Evolutionary conservation across 768 basidiomycete species (phyloP).

Genomic region (Rhizopogon vulgaris): DNA sequence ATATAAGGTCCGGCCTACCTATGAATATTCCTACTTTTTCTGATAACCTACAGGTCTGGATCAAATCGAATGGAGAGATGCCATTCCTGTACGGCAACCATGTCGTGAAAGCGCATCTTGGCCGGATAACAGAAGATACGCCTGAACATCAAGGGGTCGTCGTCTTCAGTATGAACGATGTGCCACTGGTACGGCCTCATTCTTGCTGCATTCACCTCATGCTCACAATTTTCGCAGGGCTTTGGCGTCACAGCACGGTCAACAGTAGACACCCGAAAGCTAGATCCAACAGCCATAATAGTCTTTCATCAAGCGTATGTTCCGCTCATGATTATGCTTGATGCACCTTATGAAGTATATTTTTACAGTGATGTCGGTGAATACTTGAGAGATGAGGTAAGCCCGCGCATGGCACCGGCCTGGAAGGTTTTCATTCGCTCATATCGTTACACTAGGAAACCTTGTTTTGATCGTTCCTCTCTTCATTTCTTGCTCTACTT

Average conservation of each 20-base stretch:
- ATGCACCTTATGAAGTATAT: slow-evolving; percentile 3
- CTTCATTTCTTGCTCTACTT: slow-evolving; percentile 9
- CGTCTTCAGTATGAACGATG: slow-evolving; percentile 92
- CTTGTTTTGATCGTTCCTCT: slow-evolving; percentile 46
- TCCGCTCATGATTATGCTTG: not conserved
- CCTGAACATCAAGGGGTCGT: slow-evolving; percentile 99
- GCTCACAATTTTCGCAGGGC: slow-evolving; percentile 48
- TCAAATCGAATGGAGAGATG: slow-evolving; percentile 99
- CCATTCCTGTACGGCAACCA: slow-evolving; percentile 99
- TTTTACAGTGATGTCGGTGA: slow-evolving; percentile 86
- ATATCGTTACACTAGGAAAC: slow-evolving; percentile 51
- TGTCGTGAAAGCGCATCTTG: slow-evolving; percentile 97
- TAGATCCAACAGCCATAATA: slow-evolving; percentile 95
- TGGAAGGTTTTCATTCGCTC: slow-evolving; percentile 7
- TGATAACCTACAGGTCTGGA: slow-evolving; percentile 72
- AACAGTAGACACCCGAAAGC: slow-evolving; percentile 91
- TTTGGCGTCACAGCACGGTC: slow-evolving; percentile 97
- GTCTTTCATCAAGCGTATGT: slow-evolving; percentile 95
- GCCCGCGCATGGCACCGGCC: slow-evolving; percentile 8
- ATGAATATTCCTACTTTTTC: not conserved
- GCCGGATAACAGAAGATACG: slow-evolving; percentile 96
- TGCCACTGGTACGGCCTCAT: slow-evolving; percentile 65
- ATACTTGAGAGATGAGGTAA: slow-evolving; percentile 93
- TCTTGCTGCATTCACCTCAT: not conserved
- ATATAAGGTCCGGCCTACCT: slow-evolving; percentile 66